Evolutionary conservation across 148 eudicot species (phyloP), one percentile per base, ranked within the genome.

Genomic region (Heliosperma pusillum): DNA sequence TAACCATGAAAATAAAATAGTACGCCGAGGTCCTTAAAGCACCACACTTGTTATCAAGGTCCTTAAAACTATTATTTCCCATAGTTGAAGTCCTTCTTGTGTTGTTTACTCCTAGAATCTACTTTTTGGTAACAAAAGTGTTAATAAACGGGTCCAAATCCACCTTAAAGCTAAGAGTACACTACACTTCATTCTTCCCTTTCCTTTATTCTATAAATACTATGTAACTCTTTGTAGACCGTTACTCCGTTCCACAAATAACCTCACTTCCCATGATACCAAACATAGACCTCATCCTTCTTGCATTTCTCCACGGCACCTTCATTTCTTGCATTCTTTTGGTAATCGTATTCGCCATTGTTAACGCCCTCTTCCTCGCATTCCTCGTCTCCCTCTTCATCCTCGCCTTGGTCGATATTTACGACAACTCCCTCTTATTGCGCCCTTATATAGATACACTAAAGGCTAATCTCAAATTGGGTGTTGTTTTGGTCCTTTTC

Each of bases 231-330:
- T 25, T 4, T 9, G 61, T 63, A 27, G 63, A 21, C 20, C 63
- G 3, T 70, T 12, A 57, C 25, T 26, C 20, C 63, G 3, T 70
- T 12, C 64, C 25, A 42, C 7, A 13, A n/a, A 52, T 16, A 13
- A n/a, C 33, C 7, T 27, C 70, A 9, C 17, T 9, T 59, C 73
- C 63, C 72, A 83, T 87, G 85, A 71, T 83, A 55, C 86, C 84
- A 66, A 83, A 80, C 73, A 57, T 82, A 33, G 89, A 86, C 74
- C 83, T 89, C 62, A 76, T 86, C 66, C 80, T 87, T 27, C 82
- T 87, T 10, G 82, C 89, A 63, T 75, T 89, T 62, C 88, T 89
- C 70, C 88, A 87, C 64, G 84, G 88, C 59, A 80, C 86, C 50
- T 70, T 87, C 83, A 82, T 87, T 33, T 85, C 87, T 15, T 66